Evolutionary conservation across 1,284 basidiomycete genomes (phyloP), one percentile per base, ranked within the genome.

Genomic region (Moniliophthora roreri): DNA sequence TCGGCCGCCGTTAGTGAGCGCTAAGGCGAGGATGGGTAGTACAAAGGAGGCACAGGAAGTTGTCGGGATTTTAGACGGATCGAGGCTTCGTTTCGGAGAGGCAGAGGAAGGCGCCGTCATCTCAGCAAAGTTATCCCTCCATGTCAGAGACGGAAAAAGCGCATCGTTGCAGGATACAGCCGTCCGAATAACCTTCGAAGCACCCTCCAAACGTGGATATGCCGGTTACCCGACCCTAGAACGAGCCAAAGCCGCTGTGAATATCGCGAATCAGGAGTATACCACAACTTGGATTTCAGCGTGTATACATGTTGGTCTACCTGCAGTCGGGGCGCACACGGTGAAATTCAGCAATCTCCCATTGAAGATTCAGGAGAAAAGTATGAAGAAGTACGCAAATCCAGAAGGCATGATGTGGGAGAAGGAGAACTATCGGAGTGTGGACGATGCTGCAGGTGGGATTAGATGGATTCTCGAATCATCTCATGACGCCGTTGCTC

Each of bases 341-440:
- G 79, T 89, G 40, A 78, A 77, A 13, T 80, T 87, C 60, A 61
- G 63, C 2, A 71, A 77, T 4, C 62, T 89, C 4, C 85, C 85
- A 0, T 63, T 75, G 0, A 67, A 74, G 46, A 69, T 74, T 0
- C 70, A 64, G 1, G 63, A 70, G 18, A 66, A 73, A 20, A 71
- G 74, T 7, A 63, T 87, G 57, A 66, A 69, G 32, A 63, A 69
- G 24, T 82, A 82, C 55, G 75, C 76, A 1, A 61, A 70, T 0
- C 71, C 77, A 1, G 71, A 74, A 11, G 79, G 77, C 6, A 70
- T 80, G 39, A 78, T 84, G 66, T 68, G 81, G 61, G 74, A 74
- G 8, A 72, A 72, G 10, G 71, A 78, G 0, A 84, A 81, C 38
- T 82, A 85, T 54, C 49, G 56, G 0, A 69, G 70, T 2, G 66